Evolutionary conservation across 176 grass and related monocot genomes (phyloP).

Genomic region (Otatea glauca): DNA sequence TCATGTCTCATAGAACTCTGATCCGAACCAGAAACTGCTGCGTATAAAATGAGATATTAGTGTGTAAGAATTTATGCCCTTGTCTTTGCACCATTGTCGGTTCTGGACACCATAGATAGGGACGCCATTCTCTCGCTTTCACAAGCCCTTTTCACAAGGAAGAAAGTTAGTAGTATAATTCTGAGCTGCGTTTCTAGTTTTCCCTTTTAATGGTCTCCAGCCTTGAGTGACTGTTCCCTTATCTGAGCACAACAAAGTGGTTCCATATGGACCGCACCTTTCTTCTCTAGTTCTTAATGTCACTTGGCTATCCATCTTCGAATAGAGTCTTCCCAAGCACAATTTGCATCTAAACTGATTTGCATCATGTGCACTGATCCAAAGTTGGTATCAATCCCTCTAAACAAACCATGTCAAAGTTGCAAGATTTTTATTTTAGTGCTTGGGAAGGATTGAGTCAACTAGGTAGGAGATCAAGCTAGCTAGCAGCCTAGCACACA

Average conservation of each 20-base stretch:
- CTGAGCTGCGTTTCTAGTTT: neutral
- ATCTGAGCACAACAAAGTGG: neutral
- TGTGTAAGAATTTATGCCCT: constrained; percentile 12
- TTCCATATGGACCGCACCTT: constrained; percentile 38
- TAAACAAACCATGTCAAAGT: neutral
- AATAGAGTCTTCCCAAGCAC: neutral
- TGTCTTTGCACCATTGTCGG: neutral
- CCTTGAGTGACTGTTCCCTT: neutral
- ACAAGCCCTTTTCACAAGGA: neutral
- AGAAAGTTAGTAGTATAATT: neutral
- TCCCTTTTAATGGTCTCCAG: neutral
- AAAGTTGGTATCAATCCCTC: constrained; percentile 11
- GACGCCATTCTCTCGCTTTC: constrained; percentile 14
- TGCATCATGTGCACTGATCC: constrained; percentile 46
- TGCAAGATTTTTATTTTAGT: constrained; percentile 12
- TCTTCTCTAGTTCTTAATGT: neutral
- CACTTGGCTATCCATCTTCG: constrained; percentile 4
- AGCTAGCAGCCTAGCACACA: neutral
- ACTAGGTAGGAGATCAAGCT: neutral
- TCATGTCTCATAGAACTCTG: no score
- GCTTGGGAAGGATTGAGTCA: neutral
- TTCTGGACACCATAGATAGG: neutral
- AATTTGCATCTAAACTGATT: neutral
- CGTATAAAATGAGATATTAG: no score
- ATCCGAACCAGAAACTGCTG: no score